A percentile compares a stretch with the other conserved stretches of the same genome.
These are phyloP conservation scores for Endoconidiophora laricicola DNA, from an alignment of 2,329 filamentous ascomycete genomes.

Conservation along the genomic window DNA sequence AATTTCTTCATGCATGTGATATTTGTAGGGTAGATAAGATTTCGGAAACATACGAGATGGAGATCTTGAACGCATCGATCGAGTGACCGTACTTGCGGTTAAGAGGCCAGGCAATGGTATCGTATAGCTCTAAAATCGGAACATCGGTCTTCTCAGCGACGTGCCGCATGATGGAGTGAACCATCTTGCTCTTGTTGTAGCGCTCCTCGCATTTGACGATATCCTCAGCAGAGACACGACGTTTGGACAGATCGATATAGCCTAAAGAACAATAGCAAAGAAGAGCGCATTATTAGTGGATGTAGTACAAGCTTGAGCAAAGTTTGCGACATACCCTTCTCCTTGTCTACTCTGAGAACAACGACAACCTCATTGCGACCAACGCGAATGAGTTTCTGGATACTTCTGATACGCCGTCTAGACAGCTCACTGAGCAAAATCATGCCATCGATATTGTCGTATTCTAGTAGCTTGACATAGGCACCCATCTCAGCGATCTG, in stretches of 20 bases:
- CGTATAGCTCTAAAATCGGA: conserved; percentile 88
- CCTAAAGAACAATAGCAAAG: conserved; percentile 22
- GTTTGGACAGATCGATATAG: conserved; percentile 98
- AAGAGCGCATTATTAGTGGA: conserved; percentile 1
- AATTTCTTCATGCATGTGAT: not conserved
- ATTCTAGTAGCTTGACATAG: conserved; percentile 98
- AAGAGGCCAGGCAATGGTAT: conserved; percentile 88
- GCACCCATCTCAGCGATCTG: conserved; percentile 99
- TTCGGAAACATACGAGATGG: conserved; percentile 61
- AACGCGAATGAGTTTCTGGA: conserved; percentile 96
- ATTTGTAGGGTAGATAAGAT: not conserved
- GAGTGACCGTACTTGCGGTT: conserved; percentile 96
- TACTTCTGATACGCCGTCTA: conserved; percentile 91
- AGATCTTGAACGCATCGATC: conserved; percentile 96
- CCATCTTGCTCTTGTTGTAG: conserved; percentile 99
- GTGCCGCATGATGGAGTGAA: conserved; percentile 97
- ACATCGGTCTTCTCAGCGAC: conserved; percentile 92
- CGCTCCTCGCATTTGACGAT: conserved; percentile 97
- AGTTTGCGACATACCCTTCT: conserved; percentile 50
- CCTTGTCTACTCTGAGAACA: conserved; percentile 95
- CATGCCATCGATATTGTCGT: conserved; percentile 99
- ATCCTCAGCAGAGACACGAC: conserved; percentile 92
- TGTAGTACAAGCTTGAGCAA: not conserved
- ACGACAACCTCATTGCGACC: conserved; percentile 98
- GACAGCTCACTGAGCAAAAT: conserved; percentile 96